Percentiles rank a stretch among this genome's conserved stretches.
These are phyloP conservation scores for Hortiboletus flavorubellus DNA, from an alignment of 768 basidiomycete species.

Conservation along the genomic window DNA sequence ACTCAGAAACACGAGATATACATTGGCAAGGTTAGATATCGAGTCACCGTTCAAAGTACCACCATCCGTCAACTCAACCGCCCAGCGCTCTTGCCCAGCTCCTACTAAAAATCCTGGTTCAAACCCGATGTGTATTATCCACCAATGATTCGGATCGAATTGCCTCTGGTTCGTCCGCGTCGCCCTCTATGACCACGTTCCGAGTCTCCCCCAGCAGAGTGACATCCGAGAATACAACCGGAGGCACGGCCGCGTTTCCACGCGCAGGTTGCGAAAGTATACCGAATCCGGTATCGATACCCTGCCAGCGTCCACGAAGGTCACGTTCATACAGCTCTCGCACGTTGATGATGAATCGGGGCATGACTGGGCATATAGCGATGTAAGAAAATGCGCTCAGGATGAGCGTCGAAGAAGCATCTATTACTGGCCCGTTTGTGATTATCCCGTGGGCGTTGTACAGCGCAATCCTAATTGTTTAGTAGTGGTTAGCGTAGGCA, in stretches of 20 bases:
- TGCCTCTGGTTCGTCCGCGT: background rate
- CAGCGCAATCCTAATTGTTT: background rate
- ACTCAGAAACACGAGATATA: background rate
- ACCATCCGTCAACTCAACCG: background rate
- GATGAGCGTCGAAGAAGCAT: no score
- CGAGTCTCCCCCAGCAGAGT: background rate
- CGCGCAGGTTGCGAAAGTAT: background rate
- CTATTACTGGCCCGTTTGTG: no score
- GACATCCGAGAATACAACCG: background rate
- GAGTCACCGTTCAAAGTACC: background rate
- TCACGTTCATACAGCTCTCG: background rate
- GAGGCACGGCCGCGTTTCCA: background rate
- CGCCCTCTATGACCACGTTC: background rate
- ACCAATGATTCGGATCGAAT: background rate
- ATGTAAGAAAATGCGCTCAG: background rate
- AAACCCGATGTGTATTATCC: background rate
- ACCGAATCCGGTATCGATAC: constrained; percentile 7
- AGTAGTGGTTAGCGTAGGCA: background rate
- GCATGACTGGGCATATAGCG: background rate
- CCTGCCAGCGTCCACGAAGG: background rate
- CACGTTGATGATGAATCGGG: constrained; percentile 8
- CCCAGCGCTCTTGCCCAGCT: background rate
- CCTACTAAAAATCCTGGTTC: background rate
- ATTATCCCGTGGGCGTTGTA: background rate
- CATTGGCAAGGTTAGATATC: background rate